Percentiles rank a stretch among this genome's conserved stretches.
Conservation (phyloP, 2,329 filamentous ascomycete genomes). For the Exophiala sideris region DNA sequence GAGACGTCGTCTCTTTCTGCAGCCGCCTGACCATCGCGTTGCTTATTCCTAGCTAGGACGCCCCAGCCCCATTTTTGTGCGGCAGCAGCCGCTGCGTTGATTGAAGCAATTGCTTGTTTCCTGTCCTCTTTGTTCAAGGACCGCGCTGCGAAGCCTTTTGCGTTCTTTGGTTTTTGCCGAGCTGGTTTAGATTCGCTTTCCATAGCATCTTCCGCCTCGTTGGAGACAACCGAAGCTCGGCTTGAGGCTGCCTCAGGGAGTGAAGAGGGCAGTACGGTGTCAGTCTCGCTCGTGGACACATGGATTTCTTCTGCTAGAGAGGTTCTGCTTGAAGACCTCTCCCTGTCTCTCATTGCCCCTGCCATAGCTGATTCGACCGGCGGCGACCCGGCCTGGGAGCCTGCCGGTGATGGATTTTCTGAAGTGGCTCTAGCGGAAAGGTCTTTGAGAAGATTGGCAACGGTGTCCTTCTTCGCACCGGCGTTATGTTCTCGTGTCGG, state of each 20-base stretch:
- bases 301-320: conserved; percentile 44
- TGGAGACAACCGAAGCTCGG: conserved; percentile 14
- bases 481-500: conserved; percentile 55
- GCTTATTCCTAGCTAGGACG: conserved; percentile 42
- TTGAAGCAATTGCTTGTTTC: conserved; percentile 40
- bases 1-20: conserved; percentile 41
- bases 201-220: conserved; percentile 24
- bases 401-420: conserved; percentile 52
- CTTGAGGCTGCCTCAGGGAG: conserved; percentile 26
- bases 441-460: conserved; percentile 61
- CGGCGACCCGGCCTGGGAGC: conserved; percentile 47
- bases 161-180: conserved; percentile 8
- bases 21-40: conserved; percentile 32
- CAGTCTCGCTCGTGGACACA: conserved; percentile 1
- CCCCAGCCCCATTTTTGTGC: conserved; percentile 60
- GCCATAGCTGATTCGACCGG: conserved; percentile 36
- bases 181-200: conserved; percentile 11
- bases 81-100: conserved; percentile 52
- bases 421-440: conserved; percentile 57
- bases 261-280: conserved; percentile 26
- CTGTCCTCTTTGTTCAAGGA: conserved; percentile 34
- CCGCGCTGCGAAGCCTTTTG: conserved; percentile 23
- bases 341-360: conserved; percentile 35
- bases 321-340: conserved; percentile 46
- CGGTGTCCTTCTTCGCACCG: conserved; percentile 58